Base-by-base conservation (phyloP, 306 rosid genomes). In the Quercus alba region DNA sequence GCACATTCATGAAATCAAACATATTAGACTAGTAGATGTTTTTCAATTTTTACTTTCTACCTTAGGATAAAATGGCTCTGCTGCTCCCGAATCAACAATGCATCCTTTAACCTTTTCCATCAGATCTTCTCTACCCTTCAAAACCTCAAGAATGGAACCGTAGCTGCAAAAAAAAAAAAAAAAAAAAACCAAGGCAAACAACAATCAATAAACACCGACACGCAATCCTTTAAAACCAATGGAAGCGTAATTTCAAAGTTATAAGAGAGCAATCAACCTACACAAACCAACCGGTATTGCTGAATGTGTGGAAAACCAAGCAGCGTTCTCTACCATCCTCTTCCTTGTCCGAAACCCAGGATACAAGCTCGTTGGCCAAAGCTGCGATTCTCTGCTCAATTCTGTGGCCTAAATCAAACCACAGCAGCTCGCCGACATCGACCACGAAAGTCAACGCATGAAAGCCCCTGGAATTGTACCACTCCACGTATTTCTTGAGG, bases 281-380 rank as follows among this genome's bases (percentile, higher is more conserved):
- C 97, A 85, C 89, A 86, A 95, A 85, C 98, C 98, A 95, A 84
- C 99, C 99, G 17, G 98, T 95, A 55, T 93, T 93, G 88, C 99
- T 93, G 73, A 95, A 95, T 76, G 90, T 84, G 75, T 95, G 99
- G 78, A 95, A 93, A 56, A 93, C 78, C 91, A 95, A 74, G 70
- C 80, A 83, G 64, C 93, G 90, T 70, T 91, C 91, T 51, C 89
- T 87, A 10, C 97, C 92, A 52, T 72, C 89, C 49, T 83, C 84
- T 66, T 86, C 94, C 52, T 74, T 56, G 17, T 72, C 76, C 19
- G 92, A 89, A 0, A 88, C 81, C 98, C 97, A 95, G 2, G 85
- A 74, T 77, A 74, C 75, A 44, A 95, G 88, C 78, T 91, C 87
- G 0, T 78, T 81, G 1, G 91, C 91, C 72, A 93, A 71, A 2